phyloP scores from a whole-genome alignment of 2,329 filamentous ascomycete genomes.

The Ophiocordyceps camponoti-saundersi region DNA sequence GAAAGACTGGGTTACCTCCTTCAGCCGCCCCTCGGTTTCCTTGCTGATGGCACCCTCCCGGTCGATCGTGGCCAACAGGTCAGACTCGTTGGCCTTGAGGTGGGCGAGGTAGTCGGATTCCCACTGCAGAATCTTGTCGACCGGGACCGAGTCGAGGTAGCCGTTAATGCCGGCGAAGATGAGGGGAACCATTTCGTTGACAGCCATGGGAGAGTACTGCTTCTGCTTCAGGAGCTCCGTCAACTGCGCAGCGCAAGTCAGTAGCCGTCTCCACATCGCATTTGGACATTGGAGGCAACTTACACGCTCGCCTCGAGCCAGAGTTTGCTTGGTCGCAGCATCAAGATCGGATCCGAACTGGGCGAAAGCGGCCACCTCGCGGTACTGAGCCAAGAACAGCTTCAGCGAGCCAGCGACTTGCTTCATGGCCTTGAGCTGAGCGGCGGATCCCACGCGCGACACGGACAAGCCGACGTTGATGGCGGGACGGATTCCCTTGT shows the following conservation, averaged over 20 bases:
- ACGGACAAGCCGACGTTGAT: constrained; percentile 99
- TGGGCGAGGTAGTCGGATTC: constrained; percentile 88
- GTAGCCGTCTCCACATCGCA: constrained; percentile 7
- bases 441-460: constrained; percentile 97
- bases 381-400: constrained; percentile 99
- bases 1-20: constrained; percentile 62
- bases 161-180: constrained; percentile 99
- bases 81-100: constrained; percentile 78
- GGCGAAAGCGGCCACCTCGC: constrained; percentile 98
- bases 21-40: constrained; percentile 71
- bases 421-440: constrained; percentile 99
- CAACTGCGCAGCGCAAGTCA: constrained; percentile 27
- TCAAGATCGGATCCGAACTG: constrained; percentile 99
- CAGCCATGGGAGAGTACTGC: constrained; percentile 96
- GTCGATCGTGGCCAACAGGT: constrained; percentile 71
- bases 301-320: constrained; percentile 94
- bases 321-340: constrained; percentile 96
- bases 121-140: constrained; percentile 82
- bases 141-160: constrained; percentile 74
- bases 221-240: constrained; percentile 99
- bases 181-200: constrained; percentile 99
- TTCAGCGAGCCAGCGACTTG: constrained; percentile 99
- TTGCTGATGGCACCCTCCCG: constrained; percentile 95
- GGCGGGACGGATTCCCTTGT: constrained; percentile 99
- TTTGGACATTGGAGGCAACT: constrained; percentile 17